Evolutionary conservation across 2,329 filamentous ascomycete genomes (phyloP).

Genomic region (Alternaria hordeiaustralica): DNA sequence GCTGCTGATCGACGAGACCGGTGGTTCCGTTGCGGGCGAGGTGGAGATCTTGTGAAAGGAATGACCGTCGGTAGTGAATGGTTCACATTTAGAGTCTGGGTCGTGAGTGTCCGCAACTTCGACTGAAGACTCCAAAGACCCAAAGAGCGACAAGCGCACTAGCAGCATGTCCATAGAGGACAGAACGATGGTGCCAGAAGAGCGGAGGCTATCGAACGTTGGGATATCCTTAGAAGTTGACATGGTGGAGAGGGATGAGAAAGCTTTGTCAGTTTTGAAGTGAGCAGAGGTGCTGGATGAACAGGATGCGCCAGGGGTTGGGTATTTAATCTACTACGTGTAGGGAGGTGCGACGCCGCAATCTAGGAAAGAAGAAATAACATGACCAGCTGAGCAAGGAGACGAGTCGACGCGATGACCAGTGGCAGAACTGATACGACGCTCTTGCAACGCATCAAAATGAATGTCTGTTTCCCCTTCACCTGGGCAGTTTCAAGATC

Average conservation of each 20-base stretch:
- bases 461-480: rapidly evolving
- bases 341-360: not conserved
- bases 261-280: not conserved
- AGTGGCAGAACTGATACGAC: not conserved
- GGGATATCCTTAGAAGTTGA: not conserved
- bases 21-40: not conserved
- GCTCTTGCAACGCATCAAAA: not conserved
- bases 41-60: not conserved
- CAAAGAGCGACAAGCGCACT: not conserved
- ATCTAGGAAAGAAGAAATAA: not conserved
- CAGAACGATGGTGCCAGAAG: not conserved
- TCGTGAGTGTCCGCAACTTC: not conserved
- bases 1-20: not conserved
- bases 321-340: not conserved
- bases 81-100: not conserved
- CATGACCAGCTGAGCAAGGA: not conserved
- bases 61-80: not conserved
- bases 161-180: not conserved
- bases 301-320: not conserved
- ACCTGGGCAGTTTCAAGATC: not conserved
- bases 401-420: not conserved
- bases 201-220: not conserved
- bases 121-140: not conserved
- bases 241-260: not conserved
- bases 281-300: not conserved